Evolutionary conservation across 2,329 filamentous ascomycete species (phyloP).

Genomic region (Ophiocordyceps robertsii): DNA sequence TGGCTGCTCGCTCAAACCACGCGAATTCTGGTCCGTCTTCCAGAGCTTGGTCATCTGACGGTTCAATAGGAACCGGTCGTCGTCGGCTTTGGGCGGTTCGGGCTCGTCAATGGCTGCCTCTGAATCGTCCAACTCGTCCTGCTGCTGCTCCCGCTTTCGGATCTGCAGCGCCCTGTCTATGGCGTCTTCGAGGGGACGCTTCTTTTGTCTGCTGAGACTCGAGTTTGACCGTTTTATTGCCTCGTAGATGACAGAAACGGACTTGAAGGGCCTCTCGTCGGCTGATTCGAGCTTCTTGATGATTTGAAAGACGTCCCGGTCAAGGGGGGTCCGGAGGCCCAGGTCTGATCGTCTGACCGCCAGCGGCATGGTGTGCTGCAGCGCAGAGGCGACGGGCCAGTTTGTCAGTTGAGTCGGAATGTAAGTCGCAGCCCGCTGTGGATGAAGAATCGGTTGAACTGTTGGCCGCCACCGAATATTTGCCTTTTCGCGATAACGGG

Average conservation of each 20-base stretch:
- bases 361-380: too few relatives aligned
- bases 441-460: too few relatives aligned
- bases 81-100: constrained; percentile 14
- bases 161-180: constrained; percentile 72
- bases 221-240: constrained; percentile 78
- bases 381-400: too few relatives aligned
- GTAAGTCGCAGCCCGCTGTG: too few relatives aligned
- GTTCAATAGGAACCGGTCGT: constrained; percentile 26
- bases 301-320: constrained; percentile 66
- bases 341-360: too few relatives aligned
- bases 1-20: constrained; percentile 10
- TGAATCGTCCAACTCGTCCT: constrained; percentile 38
- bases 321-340: constrained; percentile 26
- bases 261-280: constrained; percentile 31
- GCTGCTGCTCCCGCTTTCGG: constrained; percentile 52
- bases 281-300: constrained; percentile 65
- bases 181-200: constrained; percentile 68
- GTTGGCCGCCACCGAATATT: too few relatives aligned
- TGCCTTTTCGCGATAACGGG: too few relatives aligned
- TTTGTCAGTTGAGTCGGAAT: too few relatives aligned
- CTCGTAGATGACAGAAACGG: constrained; percentile 55
- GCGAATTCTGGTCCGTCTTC: constrained; percentile 8
- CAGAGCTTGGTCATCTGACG: constrained; percentile 28
- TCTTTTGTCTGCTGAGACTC: constrained; percentile 68
- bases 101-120: constrained; percentile 33